Conservation (phyloP, 1,139 yeast genomes). For the Magnusiomyces fungicola region DNA sequence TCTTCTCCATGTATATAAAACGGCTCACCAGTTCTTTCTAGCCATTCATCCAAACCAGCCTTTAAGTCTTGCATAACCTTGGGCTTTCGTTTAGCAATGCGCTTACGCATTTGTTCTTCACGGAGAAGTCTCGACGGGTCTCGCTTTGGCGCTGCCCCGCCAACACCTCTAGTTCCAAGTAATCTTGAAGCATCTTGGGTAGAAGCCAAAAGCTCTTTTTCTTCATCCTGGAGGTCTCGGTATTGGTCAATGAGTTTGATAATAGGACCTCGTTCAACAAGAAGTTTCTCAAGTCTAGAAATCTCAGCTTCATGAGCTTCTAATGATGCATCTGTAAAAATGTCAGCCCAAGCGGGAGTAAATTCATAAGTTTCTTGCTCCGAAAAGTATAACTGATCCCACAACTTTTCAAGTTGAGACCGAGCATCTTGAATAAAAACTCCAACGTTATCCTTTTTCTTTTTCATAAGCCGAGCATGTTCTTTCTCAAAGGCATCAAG, state of each 20-base stretch:
- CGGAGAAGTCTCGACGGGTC: constrained; percentile 64
- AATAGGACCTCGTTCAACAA: constrained; percentile 48
- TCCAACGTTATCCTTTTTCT: constrained; percentile 58
- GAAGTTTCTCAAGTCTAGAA: constrained; percentile 42
- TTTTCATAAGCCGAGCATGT: constrained; percentile 47
- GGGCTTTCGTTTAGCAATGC: constrained; percentile 61
- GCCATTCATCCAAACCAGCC: constrained; percentile 42
- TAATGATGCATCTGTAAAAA: constrained; percentile 47
- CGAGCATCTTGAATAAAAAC: constrained; percentile 60
- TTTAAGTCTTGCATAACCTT: constrained; percentile 48
- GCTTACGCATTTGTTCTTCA: constrained; percentile 72
- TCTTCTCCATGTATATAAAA: constrained; percentile 30
- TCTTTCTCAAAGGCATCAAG: constrained; percentile 43
- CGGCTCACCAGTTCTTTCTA: constrained; percentile 33
- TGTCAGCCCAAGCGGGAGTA: constrained; percentile 34
- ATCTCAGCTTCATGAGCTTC: constrained; percentile 60
- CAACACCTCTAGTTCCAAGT: constrained; percentile 55
- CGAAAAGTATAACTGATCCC: constrained; percentile 58
- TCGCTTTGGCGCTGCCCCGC: constrained; percentile 20
- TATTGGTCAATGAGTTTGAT: constrained; percentile 49
- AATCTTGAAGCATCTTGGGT: constrained; percentile 76
- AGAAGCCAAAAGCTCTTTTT: constrained; percentile 55
- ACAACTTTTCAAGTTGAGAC: constrained; percentile 47
- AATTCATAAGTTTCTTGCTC: constrained; percentile 39
- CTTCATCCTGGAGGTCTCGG: constrained; percentile 51